Evolutionary conservation across 129 eudicot species (phyloP).

Genomic region (Calendula officinalis): DNA sequence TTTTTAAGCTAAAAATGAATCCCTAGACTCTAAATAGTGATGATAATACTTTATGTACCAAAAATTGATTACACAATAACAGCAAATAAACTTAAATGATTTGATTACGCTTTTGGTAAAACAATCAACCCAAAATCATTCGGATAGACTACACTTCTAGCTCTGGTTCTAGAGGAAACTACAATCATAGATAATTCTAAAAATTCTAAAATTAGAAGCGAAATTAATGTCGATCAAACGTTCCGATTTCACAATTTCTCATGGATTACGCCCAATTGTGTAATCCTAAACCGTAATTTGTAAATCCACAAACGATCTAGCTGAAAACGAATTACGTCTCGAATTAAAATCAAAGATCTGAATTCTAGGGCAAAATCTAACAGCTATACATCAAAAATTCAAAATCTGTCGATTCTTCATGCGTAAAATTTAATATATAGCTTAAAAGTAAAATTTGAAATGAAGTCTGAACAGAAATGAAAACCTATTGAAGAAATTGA

Average conservation of each 20-base stretch:
- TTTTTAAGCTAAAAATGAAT: constrained; percentile 9
- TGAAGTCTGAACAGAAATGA: neutral
- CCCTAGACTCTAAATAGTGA: constrained; percentile 3
- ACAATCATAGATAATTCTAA: constrained; percentile 2
- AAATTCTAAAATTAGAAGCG: neutral
- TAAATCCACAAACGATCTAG: constrained; percentile 26
- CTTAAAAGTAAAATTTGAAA: constrained; percentile 23
- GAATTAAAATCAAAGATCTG: constrained; percentile 25
- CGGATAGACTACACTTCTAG: constrained; percentile 22
- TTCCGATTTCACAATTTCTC: constrained; percentile 14
- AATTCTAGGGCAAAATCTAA: neutral
- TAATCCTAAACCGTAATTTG: constrained; percentile 21
- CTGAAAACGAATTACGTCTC: neutral
- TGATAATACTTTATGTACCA: constrained; percentile 8
- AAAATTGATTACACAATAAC: constrained; percentile 21
- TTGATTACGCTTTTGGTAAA: constrained; percentile 28
- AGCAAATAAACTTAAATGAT: constrained; percentile 2
- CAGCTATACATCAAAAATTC: neutral
- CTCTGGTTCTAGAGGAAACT: constrained; percentile 12
- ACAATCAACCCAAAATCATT: constrained; percentile 12
- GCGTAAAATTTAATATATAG: constrained; percentile 2
- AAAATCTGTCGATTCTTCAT: constrained; percentile 9
- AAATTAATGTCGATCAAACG: constrained; percentile 6
- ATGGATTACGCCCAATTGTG: constrained; percentile 19
- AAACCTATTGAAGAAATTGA: constrained; percentile 11